Conservation (phyloP, 1,284 basidiomycete genomes). For the Ganoderma lingzhi region DNA sequence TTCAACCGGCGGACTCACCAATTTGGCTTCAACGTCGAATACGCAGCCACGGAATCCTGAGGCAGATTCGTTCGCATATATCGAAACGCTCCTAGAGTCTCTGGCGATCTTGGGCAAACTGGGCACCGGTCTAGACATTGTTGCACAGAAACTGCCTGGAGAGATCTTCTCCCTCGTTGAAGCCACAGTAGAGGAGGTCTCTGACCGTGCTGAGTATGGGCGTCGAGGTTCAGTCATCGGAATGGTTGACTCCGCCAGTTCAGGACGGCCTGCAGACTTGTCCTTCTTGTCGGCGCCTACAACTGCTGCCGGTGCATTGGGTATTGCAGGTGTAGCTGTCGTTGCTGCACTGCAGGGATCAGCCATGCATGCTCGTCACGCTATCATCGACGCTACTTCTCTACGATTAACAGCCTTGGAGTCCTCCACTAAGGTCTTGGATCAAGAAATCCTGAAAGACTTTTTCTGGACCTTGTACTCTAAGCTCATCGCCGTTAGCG, state of each 20-base stretch:
- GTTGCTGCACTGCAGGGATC: conserved; percentile 28
- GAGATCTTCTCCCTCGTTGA: conserved; percentile 93
- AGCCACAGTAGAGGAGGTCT: conserved; percentile 89
- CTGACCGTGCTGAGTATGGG: conserved; percentile 83
- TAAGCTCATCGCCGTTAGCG: conserved; percentile 95
- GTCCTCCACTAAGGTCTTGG: conserved; percentile 74
- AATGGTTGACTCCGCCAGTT: conserved; percentile 23
- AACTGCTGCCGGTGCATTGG: conserved; percentile 30
- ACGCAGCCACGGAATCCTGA: conserved; percentile 74
- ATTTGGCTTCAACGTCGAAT: conserved; percentile 25
- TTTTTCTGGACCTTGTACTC: conserved; percentile 99
- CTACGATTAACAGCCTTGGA: conserved; percentile 84
- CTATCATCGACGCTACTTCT: conserved; percentile 51
- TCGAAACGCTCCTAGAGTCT: conserved; percentile 94
- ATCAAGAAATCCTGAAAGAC: conserved; percentile 90
- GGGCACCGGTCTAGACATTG: conserved; percentile 84
- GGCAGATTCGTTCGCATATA: conserved; percentile 92
- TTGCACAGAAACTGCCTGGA: conserved; percentile 84
- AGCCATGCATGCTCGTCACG: conserved; percentile 23
- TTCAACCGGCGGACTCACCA: conserved; percentile 37
- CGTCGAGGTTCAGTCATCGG: conserved; percentile 59
- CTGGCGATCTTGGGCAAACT: conserved; percentile 92
- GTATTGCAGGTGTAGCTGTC: conserved; percentile 36
- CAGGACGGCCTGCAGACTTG: conserved; percentile 39
- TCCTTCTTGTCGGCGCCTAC: conserved; percentile 55